These are phyloP conservation scores for Hanseniaspora jakobsenii DNA, from an alignment of 805 yeast species.

Conservation along the genomic window DNA sequence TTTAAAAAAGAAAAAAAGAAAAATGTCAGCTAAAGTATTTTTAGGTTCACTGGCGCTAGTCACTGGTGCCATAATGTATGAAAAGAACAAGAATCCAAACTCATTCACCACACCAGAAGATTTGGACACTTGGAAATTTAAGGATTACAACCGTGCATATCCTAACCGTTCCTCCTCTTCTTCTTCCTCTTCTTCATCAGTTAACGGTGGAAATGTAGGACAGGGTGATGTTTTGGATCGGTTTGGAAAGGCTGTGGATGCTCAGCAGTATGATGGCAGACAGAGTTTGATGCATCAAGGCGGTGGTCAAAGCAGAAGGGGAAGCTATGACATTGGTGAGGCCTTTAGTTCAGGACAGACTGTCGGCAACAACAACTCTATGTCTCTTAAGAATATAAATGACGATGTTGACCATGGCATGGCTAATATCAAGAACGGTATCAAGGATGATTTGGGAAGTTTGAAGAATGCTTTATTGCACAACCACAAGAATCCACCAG, in stretches of 20 bases:
- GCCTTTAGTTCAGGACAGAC: no score
- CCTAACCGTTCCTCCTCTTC: no score
- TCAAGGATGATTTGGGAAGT: conserved; percentile 18
- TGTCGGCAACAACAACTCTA: no score
- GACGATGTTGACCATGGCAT: conserved; percentile 2
- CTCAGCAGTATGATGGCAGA: conserved; percentile 10
- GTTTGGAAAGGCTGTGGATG: conserved; percentile 4
- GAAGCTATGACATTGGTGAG: neutral
- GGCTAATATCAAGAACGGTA: conserved; percentile 18
- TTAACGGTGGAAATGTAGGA: neutral
- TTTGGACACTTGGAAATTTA: neutral
- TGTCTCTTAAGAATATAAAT: neutral
- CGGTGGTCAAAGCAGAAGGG: no score
- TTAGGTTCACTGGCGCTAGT: conserved; percentile 24
- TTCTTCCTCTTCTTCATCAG: no score
- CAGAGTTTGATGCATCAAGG: neutral
- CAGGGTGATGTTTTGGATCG: neutral
- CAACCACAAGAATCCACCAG: conserved; percentile 1
- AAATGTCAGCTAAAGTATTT: conserved; percentile 22
- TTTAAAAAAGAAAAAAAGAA: neutral
- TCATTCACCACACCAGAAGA: conserved; percentile 16
- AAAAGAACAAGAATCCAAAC: conserved; percentile 19
- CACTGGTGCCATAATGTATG: conserved; percentile 23
- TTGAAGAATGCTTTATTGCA: conserved; percentile 17
- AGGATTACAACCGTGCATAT: conserved; percentile 3